Base-by-base conservation (phyloP, 2,329 filamentous ascomycete species). In the Aurifilum marmelostoma region DNA sequence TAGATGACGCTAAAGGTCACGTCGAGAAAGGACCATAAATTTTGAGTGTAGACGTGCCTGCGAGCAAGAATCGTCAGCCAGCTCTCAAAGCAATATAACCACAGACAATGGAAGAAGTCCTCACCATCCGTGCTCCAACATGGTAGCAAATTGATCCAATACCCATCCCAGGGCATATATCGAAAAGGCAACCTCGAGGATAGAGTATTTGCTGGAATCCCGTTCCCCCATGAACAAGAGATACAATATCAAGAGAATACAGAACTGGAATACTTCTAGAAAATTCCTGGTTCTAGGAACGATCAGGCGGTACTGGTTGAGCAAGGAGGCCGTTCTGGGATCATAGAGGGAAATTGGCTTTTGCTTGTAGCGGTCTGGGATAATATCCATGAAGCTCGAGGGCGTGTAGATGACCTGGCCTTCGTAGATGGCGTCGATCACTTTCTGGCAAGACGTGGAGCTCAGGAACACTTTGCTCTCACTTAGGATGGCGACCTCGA, bases 1-100 rank as follows among this genome's bases (percentile, higher is more conserved):
- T 92, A 96, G 41, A 96, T 90, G 56, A 84, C 74, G n/a, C 89
- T 86, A 75, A 95, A 97, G 5, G 88, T 88, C 61, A 95, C 89
- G 76, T 96, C 93, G 21, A 97, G 85, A 75, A 97, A 96, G 0
- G 92, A 93, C 93, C 93, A 97, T 3, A 97, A 81, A 74, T 96
- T 95, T 77, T 97, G 92, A 0, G 92, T 94, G 75, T 96, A 94
- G 1, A 96, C 92, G 69, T 88, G 87, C 92, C 92, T 87, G 62
- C 68, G 54, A 34, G 34, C 32, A 64, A 37, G 47, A 50, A 27
- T 16, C 65, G 66, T 66, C 34, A 89, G 63, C 87, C 84, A 65
- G 8, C 2, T 24, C 9, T 12, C 39, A 11, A 29, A 16, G 1
- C 41, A 21, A 47, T 21, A 47, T 7, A 2, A n/a, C 58, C 32